Base-by-base conservation (phyloP, 2,329 filamentous ascomycete species). In the Scedosporium dehoogii region DNA sequence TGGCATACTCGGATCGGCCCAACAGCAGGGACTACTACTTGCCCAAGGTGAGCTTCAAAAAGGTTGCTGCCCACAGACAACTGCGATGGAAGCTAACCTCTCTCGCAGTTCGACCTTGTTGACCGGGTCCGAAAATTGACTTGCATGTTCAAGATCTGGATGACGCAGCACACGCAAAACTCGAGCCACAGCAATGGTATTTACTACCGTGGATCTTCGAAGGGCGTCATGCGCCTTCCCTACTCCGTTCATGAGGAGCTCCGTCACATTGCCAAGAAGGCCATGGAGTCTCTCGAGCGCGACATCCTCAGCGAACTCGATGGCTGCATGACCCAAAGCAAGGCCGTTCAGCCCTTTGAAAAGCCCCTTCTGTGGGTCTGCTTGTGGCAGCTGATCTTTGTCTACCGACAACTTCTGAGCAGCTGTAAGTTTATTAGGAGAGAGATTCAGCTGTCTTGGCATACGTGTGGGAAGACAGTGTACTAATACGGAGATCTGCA, bases 141-240 rank as follows among this genome's bases (percentile, higher is more conserved):
- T 65, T 80, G 77, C 69, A 77, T 81, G 72, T 81, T 80, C 68
- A 75, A 72, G 64, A 79, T 81, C 65, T 81, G 76, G 78, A 76
- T 74, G 63, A 75, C 76, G 18, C 69, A 72, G 6, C 71, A 70
- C 1, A 23, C 51, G 23, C 33, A 38, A 10, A 27, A 23, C 44
- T 79, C 81, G 64, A 74, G 71, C 66, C 79, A 74, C 66, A 70
- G 71, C 23, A 73, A 74, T 62, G 60, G 58, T 27, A 14, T 59
- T n/a, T 58, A 42, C 18, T 60, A 64, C 42, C 55, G 60, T 10
- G 46, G 57, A n/a, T 27, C 29, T 29, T 12, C 23, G 18, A 55
- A 56, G 48, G 48, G 29, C 44, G n/a, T 42, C 42, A 18, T 23
- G 29, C 38, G 66, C 7, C 69, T 78, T 2, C 75, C 75, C 6